phyloP scores from a whole-genome alignment of 345 rosid genomes.

The Draba incana region DNA sequence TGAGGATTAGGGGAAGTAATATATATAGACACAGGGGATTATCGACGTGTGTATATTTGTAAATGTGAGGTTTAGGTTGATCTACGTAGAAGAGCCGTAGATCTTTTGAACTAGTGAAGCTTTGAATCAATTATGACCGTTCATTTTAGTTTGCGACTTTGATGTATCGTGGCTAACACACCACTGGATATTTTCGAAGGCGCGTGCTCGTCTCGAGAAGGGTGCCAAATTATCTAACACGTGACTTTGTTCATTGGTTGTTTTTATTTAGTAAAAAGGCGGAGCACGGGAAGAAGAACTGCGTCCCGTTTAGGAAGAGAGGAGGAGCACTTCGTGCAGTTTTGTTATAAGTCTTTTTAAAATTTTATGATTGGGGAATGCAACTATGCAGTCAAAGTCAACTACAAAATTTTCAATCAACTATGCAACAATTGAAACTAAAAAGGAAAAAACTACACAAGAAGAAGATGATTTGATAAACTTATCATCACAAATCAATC shows the following conservation, averaged over 20 bases:
- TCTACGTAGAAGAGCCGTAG: slow-evolving; percentile 42
- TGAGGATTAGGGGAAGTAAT: background rate
- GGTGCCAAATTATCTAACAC: slow-evolving; percentile 9
- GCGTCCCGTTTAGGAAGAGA: slow-evolving; percentile 19
- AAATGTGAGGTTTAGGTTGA: slow-evolving; percentile 30
- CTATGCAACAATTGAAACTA: no score
- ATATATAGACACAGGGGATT: slow-evolving; percentile 23
- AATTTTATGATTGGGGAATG: no score
- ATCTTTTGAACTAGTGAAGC: slow-evolving; percentile 17
- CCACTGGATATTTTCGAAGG: slow-evolving; percentile 36
- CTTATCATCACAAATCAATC: background rate
- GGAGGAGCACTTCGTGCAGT: slow-evolving; percentile 15
- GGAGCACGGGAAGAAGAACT: background rate
- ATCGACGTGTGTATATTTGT: slow-evolving; percentile 30
- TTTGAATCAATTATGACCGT: slow-evolving; percentile 14
- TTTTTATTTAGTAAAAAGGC: background rate
- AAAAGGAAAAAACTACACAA: no score
- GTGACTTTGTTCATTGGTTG: background rate
- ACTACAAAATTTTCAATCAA: no score
- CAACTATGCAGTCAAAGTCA: no score
- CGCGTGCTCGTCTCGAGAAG: slow-evolving; percentile 40
- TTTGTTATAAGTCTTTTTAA: background rate
- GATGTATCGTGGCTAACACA: slow-evolving; percentile 31
- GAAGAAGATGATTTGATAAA: no score
- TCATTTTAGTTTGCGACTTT: slow-evolving; percentile 26